These are phyloP conservation scores for Pichia sp. DNA, from an alignment of 1,139 yeast species.

Conservation along the genomic window DNA sequence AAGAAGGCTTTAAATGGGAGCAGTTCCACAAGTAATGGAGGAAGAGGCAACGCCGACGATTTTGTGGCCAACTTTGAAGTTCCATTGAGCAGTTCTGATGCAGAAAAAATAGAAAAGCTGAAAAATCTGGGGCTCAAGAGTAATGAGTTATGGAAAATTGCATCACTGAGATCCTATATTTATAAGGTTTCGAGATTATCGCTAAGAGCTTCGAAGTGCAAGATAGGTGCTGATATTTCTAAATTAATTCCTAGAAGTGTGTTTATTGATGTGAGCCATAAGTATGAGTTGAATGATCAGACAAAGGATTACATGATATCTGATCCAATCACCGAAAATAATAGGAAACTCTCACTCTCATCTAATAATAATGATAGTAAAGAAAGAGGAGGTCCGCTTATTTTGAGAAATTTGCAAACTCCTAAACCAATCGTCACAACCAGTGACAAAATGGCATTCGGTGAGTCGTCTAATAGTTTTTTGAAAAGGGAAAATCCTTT, in stretches of 20 bases:
- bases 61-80: conserved; percentile 38
- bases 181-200: conserved; percentile 47
- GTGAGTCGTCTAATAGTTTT: conserved; percentile 15
- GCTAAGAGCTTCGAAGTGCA: conserved; percentile 19
- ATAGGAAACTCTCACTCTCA: neutral
- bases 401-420: conserved; percentile 30
- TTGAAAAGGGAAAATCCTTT: conserved; percentile 7
- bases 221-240: conserved; percentile 26
- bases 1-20: conserved; percentile 21
- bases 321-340: neutral
- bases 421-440: conserved; percentile 53
- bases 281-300: conserved; percentile 35
- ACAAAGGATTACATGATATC: neutral
- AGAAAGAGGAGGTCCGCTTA: conserved; percentile 3
- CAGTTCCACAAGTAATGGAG: conserved; percentile 19
- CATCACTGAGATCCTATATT: conserved; percentile 63
- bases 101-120: conserved; percentile 66
- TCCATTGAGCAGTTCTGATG: conserved; percentile 58
- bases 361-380: neutral
- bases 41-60: conserved; percentile 33
- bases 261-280: conserved; percentile 57
- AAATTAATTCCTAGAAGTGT: conserved; percentile 57
- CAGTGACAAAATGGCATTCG: conserved; percentile 57
- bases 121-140: conserved; percentile 66
- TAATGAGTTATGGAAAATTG: conserved; percentile 79